Evolutionary conservation across 2,329 filamentous ascomycete species (phyloP).

Genomic region (Mycogone perniciosa): DNA sequence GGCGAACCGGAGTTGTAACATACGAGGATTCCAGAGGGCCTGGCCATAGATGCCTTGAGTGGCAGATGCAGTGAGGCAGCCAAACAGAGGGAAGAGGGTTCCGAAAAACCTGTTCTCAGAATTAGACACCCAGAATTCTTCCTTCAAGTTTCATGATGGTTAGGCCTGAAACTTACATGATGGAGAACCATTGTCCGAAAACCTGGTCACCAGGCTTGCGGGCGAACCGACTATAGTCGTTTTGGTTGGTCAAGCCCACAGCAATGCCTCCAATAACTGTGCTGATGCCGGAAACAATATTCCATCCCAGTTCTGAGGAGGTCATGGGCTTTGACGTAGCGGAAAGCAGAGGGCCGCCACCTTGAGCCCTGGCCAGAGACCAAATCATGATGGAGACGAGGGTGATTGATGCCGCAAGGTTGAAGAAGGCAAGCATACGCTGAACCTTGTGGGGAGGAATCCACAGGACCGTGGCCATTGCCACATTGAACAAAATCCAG

Average conservation of each 20-base stretch:
- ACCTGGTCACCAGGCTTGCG: background rate
- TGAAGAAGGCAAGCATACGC: background rate
- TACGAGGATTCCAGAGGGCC: background rate
- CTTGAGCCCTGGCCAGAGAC: background rate
- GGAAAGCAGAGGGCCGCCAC: background rate
- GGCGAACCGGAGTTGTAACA: background rate
- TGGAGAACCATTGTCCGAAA: background rate
- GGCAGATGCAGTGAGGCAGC: background rate
- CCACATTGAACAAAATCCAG: constrained; percentile 20
- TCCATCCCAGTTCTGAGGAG: background rate
- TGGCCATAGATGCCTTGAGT: background rate
- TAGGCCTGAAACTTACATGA: background rate
- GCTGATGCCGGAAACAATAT: background rate
- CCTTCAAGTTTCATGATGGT: background rate
- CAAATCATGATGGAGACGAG: background rate
- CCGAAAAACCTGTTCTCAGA: background rate
- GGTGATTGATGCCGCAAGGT: background rate
- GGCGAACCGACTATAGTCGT: background rate
- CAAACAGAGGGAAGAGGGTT: background rate
- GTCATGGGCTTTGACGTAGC: background rate
- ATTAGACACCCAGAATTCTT: background rate
- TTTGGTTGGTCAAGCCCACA: background rate
- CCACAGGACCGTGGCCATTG: background rate
- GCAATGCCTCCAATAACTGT: background rate
- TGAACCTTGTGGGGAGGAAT: background rate